phyloP scores from a whole-genome alignment of 2,329 filamentous ascomycete genomes.

The Aspergillus hortae region DNA sequence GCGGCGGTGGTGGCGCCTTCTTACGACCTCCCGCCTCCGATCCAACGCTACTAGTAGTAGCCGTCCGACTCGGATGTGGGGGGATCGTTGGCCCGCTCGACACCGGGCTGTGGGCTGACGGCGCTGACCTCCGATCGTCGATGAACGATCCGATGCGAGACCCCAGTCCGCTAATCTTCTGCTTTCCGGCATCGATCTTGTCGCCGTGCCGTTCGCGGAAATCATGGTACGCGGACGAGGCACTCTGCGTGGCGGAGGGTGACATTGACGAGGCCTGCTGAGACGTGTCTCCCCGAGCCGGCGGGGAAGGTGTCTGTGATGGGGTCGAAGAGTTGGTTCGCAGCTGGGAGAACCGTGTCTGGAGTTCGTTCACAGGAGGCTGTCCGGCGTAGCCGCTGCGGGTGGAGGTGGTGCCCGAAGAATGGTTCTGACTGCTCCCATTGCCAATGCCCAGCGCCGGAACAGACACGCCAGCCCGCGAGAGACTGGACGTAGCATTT shows the following conservation, averaged over 20 bases:
- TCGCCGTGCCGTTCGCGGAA: constrained; percentile 69
- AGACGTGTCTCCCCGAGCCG: constrained; percentile 43
- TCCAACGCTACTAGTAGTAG: constrained; percentile 27
- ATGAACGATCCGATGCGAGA: constrained; percentile 48
- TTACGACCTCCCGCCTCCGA: constrained; percentile 31
- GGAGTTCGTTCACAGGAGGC: constrained; percentile 61
- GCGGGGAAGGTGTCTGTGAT: constrained; percentile 25
- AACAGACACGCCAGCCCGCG: constrained; percentile 72
- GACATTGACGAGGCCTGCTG: constrained; percentile 61
- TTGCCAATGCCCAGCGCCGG: constrained; percentile 70
- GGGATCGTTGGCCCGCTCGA: constrained; percentile 12
- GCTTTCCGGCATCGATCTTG: constrained; percentile 61
- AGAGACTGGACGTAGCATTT: constrained; percentile 63
- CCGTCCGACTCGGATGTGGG: constrained; percentile 21
- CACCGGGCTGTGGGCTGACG: constrained; percentile 9
- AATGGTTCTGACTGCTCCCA: constrained; percentile 24
- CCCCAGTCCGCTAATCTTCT: constrained; percentile 49
- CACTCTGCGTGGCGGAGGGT: constrained; percentile 54
- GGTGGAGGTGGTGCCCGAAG: constrained; percentile 18
- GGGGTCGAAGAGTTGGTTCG: constrained; percentile 35
- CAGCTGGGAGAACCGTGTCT: constrained; percentile 62
- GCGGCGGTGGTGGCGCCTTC: constrained; percentile 59
- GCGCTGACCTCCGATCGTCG: constrained; percentile 36
- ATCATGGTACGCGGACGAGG: constrained; percentile 61
- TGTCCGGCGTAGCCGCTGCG: constrained; percentile 19